These are phyloP conservation scores for Apophysomyces sp. DNA, from an alignment of 371 early-diverging fungal genomes.

Conservation along the genomic window DNA sequence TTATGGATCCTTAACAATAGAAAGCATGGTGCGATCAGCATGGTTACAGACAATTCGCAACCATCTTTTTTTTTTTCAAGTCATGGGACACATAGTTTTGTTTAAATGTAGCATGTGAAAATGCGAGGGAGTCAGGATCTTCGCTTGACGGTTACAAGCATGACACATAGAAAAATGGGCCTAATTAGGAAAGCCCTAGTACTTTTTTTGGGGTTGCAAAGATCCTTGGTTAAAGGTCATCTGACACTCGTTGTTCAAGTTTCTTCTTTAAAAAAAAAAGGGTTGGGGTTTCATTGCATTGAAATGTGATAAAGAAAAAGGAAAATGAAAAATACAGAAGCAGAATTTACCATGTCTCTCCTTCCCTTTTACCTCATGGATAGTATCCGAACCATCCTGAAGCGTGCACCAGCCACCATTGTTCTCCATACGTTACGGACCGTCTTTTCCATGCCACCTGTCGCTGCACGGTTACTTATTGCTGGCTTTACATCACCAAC, in stretches of 20 bases:
- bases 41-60: too few relatives aligned
- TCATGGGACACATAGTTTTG: too few relatives aligned
- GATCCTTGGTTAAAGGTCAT: not conserved
- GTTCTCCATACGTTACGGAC: not conserved
- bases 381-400: constrained; percentile 14
- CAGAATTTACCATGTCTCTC: too few relatives aligned
- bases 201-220: not conserved
- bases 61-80: too few relatives aligned
- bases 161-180: not conserved
- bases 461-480: constrained; percentile 8
- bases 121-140: too few relatives aligned
- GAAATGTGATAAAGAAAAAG: too few relatives aligned
- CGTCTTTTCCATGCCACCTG: constrained; percentile 8
- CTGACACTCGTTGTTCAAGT: not conserved
- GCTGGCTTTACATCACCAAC: constrained; percentile 17
- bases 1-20: too few relatives aligned
- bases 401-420: constrained; percentile 7
- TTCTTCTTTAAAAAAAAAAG: not conserved
- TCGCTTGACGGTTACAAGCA: not conserved
- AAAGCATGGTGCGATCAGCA: too few relatives aligned
- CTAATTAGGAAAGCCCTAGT: not conserved
- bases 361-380: constrained; percentile 10
- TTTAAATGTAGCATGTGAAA: not conserved
- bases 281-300: not conserved
- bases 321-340: too few relatives aligned